These are phyloP conservation scores for Teunomyces cretensis DNA, from an alignment of 805 yeast genomes.

Conservation along the genomic window DNA sequence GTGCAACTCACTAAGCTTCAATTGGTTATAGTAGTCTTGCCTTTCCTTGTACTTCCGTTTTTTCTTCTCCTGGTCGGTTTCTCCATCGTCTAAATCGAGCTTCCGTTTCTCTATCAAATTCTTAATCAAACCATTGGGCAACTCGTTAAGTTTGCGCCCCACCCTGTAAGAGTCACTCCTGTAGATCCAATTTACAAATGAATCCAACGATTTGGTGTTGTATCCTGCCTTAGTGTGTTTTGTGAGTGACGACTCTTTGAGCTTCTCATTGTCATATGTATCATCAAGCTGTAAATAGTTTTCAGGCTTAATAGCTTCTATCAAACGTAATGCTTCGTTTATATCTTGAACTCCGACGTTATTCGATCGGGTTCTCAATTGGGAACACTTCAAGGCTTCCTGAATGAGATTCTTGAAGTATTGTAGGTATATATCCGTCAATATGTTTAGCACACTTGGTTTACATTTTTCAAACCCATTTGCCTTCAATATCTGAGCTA, in stretches of 20 bases:
- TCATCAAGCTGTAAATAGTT: slow-evolving; percentile 49
- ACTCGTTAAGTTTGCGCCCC: slow-evolving; percentile 24
- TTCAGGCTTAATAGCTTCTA: slow-evolving; percentile 62
- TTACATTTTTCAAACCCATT: slow-evolving; percentile 82
- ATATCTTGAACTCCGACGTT: slow-evolving; percentile 63
- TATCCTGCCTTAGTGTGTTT: slow-evolving; percentile 18
- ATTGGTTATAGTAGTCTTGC: slow-evolving; percentile 40
- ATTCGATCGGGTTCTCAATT: slow-evolving; percentile 35
- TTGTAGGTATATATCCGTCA: slow-evolving; percentile 75
- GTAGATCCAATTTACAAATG: slow-evolving; percentile 37
- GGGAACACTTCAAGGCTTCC: slow-evolving; percentile 51
- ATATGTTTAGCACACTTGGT: slow-evolving; percentile 65
- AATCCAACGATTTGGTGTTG: slow-evolving; percentile 37
- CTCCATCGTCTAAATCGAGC: slow-evolving; percentile 33
- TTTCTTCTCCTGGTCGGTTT: slow-evolving; percentile 34
- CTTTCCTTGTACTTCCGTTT: slow-evolving; percentile 35
- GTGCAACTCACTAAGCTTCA: slow-evolving; percentile 25
- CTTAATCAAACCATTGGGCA: slow-evolving; percentile 30
- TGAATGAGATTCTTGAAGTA: slow-evolving; percentile 55
- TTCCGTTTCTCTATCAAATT: slow-evolving; percentile 39
- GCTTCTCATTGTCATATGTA: slow-evolving; percentile 13
- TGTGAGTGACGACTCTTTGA: slow-evolving; percentile 11
- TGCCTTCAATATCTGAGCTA: slow-evolving; percentile 64
- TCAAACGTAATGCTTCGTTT: slow-evolving; percentile 63
- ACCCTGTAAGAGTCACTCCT: slow-evolving; percentile 26